These are phyloP conservation scores for Blepharisma japonicum DNA, from an alignment of 73 alveolate species.

Conservation along the genomic window DNA sequence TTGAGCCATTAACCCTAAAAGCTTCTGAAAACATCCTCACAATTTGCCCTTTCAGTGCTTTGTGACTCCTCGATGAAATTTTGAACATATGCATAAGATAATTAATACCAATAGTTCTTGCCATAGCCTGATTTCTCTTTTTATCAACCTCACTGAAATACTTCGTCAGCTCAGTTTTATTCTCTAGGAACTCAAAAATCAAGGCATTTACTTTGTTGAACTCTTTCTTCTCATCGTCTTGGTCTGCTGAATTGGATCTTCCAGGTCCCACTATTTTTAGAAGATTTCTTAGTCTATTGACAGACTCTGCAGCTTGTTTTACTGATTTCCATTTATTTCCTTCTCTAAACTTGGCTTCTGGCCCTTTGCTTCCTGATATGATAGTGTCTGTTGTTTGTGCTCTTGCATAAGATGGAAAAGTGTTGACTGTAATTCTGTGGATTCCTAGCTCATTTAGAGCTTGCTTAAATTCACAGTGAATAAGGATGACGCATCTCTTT, in stretches of 20 bases:
- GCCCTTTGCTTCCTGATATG: not conserved
- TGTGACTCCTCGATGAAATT: not conserved
- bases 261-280: slow-evolving; percentile 15
- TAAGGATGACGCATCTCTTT: not conserved
- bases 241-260: not conserved
- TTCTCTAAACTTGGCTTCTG: not conserved
- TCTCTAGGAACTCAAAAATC: slow-evolving; percentile 22
- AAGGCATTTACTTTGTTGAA: not conserved
- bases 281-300: not conserved
- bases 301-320: not conserved
- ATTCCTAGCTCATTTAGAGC: slow-evolving; percentile 5
- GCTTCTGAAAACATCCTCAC: slow-evolving; percentile 6
- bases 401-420: not conserved
- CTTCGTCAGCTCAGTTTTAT: not conserved
- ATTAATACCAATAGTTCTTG: slow-evolving; percentile 20
- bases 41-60: slow-evolving; percentile 17
- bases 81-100: slow-evolving; percentile 26
- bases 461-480: not conserved
- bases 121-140: slow-evolving; percentile 6
- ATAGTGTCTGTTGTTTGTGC: not conserved
- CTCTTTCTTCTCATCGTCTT: slow-evolving; percentile 24
- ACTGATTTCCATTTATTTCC: slow-evolving; percentile 6
- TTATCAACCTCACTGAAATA: not conserved
- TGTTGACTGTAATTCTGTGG: not conserved
- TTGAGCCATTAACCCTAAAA: not conserved